Base-by-base conservation (phyloP, 768 basidiomycete species). In the Tubosaeta sp. region DNA sequence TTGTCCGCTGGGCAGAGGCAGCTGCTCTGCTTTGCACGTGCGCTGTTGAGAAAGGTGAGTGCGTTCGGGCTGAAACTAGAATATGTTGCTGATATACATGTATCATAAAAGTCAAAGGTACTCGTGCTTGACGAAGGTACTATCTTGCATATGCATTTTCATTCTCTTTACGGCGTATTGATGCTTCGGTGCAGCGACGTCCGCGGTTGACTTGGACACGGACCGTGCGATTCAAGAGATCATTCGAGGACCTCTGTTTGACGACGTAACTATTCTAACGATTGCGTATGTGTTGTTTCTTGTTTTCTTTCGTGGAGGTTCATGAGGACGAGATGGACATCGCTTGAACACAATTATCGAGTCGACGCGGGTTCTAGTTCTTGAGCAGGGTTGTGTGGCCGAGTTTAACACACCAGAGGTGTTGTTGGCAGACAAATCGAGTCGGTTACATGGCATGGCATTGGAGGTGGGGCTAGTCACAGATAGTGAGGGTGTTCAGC, bases 91-190 rank as follows among this genome's bases (percentile, higher is more conserved):
- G 18, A 36, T 14, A n/a, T n/a, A n/a, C n/a, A n/a, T n/a, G n/a
- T n/a, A 19, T 11, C 52, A 46, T 52, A 9, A 27, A 6, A 87
- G 81, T 83, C 89, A 16, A 94, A 86, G 68, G 86, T 96, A 32
- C 74, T 97, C 6, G 90, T 96, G 1, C 74, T 97, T n/a, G 94
- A 96, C 62, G 94, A 97, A 80, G 90, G 87, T 81, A 60, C 56
- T 59, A 58, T 43, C 21, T 27, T 27, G 21, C 11, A 31, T 16
- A 36, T 31, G 6, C 12, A 13, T 13, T 2, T 21, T 12, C 19
- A 19, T 25, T 25, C 24, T 24, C 24, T 42, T 35, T 13, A 5
- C 22, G 16, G 27, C 9, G 27, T 44, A 41, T 30, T 51, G 40
- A 47, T 44, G 12, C 16, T 9, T 42, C 18, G 47, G 27, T 49